Percentiles rank a stretch among this genome's conserved stretches.
These are phyloP conservation scores for Rhamnella rubrinervis DNA, from an alignment of 331 rosid genomes.

Conservation along the genomic window DNA sequence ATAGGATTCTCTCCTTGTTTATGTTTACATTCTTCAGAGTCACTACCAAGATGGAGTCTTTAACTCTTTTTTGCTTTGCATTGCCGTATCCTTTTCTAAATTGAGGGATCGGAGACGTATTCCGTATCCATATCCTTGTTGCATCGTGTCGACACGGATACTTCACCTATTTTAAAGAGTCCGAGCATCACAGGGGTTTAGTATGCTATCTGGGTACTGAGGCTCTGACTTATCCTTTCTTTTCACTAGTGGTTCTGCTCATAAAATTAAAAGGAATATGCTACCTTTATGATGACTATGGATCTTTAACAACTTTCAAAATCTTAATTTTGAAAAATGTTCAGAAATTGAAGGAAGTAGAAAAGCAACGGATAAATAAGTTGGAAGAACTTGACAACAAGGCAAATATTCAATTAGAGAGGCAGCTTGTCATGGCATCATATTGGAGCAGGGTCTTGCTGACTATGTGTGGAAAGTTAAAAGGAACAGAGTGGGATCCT, in stretches of 20 bases:
- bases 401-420: slow-evolving; percentile 83
- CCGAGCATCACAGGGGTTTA: too few relatives aligned
- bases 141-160: too few relatives aligned
- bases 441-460: slow-evolving; percentile 76
- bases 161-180: too few relatives aligned
- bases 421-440: slow-evolving; percentile 98
- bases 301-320: neutral
- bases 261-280: neutral
- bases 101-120: too few relatives aligned
- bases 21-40: too few relatives aligned
- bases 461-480: slow-evolving; percentile 72
- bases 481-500: slow-evolving; percentile 96
- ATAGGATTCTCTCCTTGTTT: too few relatives aligned
- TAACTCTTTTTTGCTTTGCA: too few relatives aligned
- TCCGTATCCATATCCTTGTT: too few relatives aligned
- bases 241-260: neutral
- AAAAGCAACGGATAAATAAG: slow-evolving; percentile 64
- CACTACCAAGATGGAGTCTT: too few relatives aligned
- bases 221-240: neutral
- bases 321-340: slow-evolving; percentile 2
- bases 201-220: neutral
- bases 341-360: slow-evolving; percentile 78
- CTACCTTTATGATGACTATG: neutral
- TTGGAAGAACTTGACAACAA: slow-evolving; percentile 75
- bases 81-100: too few relatives aligned